Percentiles rank a stretch among this genome's conserved stretches.
Conservation (phyloP, 2,329 filamentous ascomycete species). For the Diaporthe amygdali region DNA sequence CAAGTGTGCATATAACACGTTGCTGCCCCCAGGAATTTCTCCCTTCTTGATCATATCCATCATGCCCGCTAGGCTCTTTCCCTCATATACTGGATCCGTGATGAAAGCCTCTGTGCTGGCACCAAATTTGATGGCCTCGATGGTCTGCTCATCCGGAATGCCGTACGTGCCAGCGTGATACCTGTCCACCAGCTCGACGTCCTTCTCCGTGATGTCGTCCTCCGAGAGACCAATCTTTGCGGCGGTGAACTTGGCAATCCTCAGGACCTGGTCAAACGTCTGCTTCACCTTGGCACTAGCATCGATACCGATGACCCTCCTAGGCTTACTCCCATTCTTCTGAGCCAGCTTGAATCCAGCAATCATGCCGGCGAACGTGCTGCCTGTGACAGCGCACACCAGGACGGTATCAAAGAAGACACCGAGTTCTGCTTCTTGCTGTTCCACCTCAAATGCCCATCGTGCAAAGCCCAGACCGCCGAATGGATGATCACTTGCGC, state of each 20-base stretch:
- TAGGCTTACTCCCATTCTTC: conserved; percentile 48
- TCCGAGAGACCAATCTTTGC: conserved; percentile 65
- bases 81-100: conserved; percentile 78
- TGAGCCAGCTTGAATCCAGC: conserved; percentile 73
- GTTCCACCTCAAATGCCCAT: conserved; percentile 72
- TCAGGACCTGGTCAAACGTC: conserved; percentile 68
- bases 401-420: conserved; percentile 72
- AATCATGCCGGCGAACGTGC: conserved; percentile 74
- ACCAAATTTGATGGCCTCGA: conserved; percentile 72
- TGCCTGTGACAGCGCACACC: conserved; percentile 74
- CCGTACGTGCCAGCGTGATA: conserved; percentile 75
- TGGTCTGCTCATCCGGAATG: conserved; percentile 65
- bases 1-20: conserved; percentile 74
- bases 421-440: conserved; percentile 65
- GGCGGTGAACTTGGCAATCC: conserved; percentile 69
- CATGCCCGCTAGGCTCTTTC: conserved; percentile 76
- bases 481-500: conserved; percentile 72
- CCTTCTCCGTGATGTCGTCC: conserved; percentile 64
- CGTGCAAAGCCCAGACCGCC: conserved; percentile 74
- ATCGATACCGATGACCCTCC: conserved; percentile 71
- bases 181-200: conserved; percentile 66
- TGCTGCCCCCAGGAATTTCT: conserved; percentile 63
- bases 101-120: conserved; percentile 74
- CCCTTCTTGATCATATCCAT: conserved; percentile 69
- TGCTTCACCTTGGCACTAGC: conserved; percentile 64